These are phyloP conservation scores for Candida anutae DNA, from an alignment of 1,139 yeast species.

Conservation along the genomic window DNA sequence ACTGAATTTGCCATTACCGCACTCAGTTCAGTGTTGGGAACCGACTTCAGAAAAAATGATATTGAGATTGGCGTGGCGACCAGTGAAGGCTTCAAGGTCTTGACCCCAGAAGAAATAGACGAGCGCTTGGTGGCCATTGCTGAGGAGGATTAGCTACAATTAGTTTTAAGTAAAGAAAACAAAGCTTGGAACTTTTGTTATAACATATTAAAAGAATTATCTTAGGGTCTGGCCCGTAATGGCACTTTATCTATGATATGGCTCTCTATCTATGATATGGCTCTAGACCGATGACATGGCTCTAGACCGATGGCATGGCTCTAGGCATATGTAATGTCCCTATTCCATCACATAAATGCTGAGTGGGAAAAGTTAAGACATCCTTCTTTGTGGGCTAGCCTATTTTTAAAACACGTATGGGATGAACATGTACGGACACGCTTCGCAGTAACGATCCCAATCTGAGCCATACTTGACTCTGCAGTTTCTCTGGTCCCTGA, in stretches of 20 bases:
- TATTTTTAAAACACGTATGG: slow-evolving; percentile 74
- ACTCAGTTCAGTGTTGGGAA: slow-evolving; percentile 77
- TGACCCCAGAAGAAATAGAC: slow-evolving; percentile 83
- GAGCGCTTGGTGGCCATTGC: slow-evolving; percentile 91
- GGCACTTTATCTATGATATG: no score
- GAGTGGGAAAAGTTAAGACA: no score
- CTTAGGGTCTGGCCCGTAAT: no score
- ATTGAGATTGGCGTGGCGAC: slow-evolving; percentile 89
- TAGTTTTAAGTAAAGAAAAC: background rate
- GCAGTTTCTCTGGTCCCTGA: slow-evolving; percentile 81
- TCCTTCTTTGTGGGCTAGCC: no score
- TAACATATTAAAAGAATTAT: no score
- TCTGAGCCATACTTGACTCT: slow-evolving; percentile 83
- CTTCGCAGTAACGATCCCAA: slow-evolving; percentile 80
- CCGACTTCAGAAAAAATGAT: slow-evolving; percentile 90
- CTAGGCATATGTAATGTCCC: no score
- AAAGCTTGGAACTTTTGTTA: no score
- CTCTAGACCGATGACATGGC: no score
- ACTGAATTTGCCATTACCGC: slow-evolving; percentile 87
- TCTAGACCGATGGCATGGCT: no score
- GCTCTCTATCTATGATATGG: no score
- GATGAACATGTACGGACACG: slow-evolving; percentile 87
- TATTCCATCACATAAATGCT: no score
- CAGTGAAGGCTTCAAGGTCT: slow-evolving; percentile 56
- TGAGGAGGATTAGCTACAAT: slow-evolving; percentile 65